phyloP scores from a whole-genome alignment of 2,329 filamentous ascomycete species.

The Phialophora macrospora region DNA sequence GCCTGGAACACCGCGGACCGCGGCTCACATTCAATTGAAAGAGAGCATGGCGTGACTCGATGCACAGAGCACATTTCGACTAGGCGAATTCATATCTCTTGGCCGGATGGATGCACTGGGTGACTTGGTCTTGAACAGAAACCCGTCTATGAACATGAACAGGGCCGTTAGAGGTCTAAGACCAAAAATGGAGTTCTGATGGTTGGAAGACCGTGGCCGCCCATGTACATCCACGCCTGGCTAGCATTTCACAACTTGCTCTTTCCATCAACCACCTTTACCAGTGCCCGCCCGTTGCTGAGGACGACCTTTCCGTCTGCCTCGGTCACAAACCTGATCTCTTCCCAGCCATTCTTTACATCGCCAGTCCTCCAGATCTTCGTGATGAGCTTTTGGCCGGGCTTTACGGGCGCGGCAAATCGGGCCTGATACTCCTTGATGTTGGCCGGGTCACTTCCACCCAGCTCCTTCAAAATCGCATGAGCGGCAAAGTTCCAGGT shows the following conservation, averaged over 20 bases:
- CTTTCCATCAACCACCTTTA: conserved; percentile 67
- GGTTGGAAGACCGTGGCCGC: not conserved
- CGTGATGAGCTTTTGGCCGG: conserved; percentile 79
- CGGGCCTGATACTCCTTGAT: conserved; percentile 87
- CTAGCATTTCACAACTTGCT: conserved; percentile 58
- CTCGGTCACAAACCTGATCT: conserved; percentile 78
- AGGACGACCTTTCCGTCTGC: conserved; percentile 84
- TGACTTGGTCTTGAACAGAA: not conserved
- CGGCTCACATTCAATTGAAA: not conserved
- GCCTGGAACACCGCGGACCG: not conserved
- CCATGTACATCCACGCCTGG: not conserved
- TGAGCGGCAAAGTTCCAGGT: conserved; percentile 82
- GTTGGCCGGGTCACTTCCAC: conserved; percentile 77
- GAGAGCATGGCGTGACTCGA: not conserved
- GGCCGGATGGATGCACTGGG: too few species aligned
- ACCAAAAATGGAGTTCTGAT: not conserved
- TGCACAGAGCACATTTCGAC: not conserved
- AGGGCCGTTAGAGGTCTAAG: not conserved
- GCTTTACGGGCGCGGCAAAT: conserved; percentile 82
- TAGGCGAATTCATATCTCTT: not conserved
- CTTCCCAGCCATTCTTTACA: conserved; percentile 71
- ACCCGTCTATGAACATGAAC: not conserved
- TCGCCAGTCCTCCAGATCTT: conserved; percentile 80
- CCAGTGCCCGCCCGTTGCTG: conserved; percentile 81
- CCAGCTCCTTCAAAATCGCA: conserved; percentile 72